Evolutionary conservation across 2,329 filamentous ascomycete genomes (phyloP).

Genomic region (Xylaria multiplex): DNA sequence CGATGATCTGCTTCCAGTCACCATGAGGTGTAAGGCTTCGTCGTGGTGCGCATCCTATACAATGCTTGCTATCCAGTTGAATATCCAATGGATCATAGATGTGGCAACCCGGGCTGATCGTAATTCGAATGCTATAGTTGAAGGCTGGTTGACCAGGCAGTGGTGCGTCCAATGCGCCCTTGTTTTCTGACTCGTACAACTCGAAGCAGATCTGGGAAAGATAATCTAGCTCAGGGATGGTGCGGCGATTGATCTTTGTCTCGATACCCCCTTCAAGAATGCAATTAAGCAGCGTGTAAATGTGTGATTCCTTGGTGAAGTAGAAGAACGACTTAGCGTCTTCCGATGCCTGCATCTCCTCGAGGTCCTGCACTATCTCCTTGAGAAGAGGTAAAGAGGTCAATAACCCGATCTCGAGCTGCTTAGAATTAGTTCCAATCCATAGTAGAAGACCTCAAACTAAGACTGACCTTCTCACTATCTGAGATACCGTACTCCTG

Average conservation of each 20-base stretch:
- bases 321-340: slow-evolving; percentile 98
- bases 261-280: slow-evolving; percentile 97
- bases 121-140: slow-evolving; percentile 96
- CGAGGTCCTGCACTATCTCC: slow-evolving; percentile 95
- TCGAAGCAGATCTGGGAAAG: slow-evolving; percentile 98
- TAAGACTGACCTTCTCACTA: slow-evolving; percentile 74
- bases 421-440: slow-evolving; percentile 34
- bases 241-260: slow-evolving; percentile 94
- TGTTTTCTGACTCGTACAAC: slow-evolving; percentile 92
- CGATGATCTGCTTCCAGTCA: slow-evolving; percentile 97
- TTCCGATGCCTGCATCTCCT: slow-evolving; percentile 94
- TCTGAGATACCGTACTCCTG: slow-evolving; percentile 98
- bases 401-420: slow-evolving; percentile 93
- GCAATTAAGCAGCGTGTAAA: slow-evolving; percentile 97
- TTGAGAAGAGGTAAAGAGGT: slow-evolving; percentile 93
- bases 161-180: slow-evolving; percentile 55
- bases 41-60: slow-evolving; percentile 92
- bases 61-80: slow-evolving; percentile 94
- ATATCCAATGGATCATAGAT: slow-evolving; percentile 96
- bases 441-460: not conserved
- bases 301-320: slow-evolving; percentile 99
- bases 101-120: slow-evolving; percentile 94
- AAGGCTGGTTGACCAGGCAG: slow-evolving; percentile 75
- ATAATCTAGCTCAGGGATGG: slow-evolving; percentile 97
- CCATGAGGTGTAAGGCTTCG: slow-evolving; percentile 89